Evolutionary conservation across 2,329 filamentous ascomycete species (phyloP), one percentile per base, ranked within the genome.

Genomic region (Cercospora berteroae): DNA sequence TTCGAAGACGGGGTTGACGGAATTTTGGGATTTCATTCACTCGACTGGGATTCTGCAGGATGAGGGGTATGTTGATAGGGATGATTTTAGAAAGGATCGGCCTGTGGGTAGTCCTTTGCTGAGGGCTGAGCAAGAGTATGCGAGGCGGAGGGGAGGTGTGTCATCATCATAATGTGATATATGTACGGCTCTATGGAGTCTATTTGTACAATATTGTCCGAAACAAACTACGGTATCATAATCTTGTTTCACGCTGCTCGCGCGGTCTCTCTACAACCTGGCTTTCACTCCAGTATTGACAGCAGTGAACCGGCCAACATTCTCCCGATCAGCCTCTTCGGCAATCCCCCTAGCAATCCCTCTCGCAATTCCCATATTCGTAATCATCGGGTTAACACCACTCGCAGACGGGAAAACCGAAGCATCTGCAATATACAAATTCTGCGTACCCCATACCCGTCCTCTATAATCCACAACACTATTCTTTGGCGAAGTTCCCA

Each of bases 341-440:
- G 79, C 81, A 55, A 90, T 77, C 0, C 84, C 83, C 73, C 84
- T 81, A 3, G 87, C 87, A 69, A 91, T 89, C 80, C 86, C 86
- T 74, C 91, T 87, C 59, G 87, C 83, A 73, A 91, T 85, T 1
- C 87, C 87, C 91, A 94, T 92, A 66, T 83, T 85, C 12, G 90
- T 93, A 52, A 93, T 82, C 91, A 94, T 94, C 12, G 91, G 91
- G 77, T 94, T 94, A 31, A 93, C 90, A 1, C 91, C 91, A 76
- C 88, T 92, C 10, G 90, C 90, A 65, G 86, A 89, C 1, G 90
- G 91, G 69, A 94, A 90, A 10, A 92, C 88, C 76, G 89, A 92
- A 55, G 90, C 87, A 77, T 94, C 91, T 9, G 88, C 87, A 18
- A 94, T 87, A 75, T 88, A 92, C 72, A 94, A 74, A 0, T 85